These are phyloP conservation scores for Darksidea phi DNA, from an alignment of 495 filamentous ascomycete species.

Conservation along the genomic window DNA sequence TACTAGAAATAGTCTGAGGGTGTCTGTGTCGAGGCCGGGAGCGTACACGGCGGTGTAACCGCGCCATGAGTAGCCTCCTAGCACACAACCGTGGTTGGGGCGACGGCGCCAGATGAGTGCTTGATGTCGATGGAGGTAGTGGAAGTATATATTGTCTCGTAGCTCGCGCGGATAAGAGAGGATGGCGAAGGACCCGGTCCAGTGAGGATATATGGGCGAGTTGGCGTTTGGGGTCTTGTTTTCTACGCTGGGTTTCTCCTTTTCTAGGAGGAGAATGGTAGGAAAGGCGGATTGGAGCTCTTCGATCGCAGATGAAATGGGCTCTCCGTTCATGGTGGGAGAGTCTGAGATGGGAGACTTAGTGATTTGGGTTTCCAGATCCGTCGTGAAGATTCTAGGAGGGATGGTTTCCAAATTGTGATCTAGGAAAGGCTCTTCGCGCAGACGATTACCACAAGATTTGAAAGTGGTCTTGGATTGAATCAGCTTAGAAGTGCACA, in stretches of 20 bases:
- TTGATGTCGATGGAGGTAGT: constrained; percentile 2
- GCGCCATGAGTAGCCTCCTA: neutral
- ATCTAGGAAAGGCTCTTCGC: neutral
- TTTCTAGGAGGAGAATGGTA: neutral
- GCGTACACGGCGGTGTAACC: neutral
- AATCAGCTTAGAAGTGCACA: neutral
- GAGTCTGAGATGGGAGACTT: neutral
- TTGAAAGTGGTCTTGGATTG: neutral
- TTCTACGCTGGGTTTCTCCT: no score
- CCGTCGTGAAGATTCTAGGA: no score
- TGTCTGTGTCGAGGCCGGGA: neutral
- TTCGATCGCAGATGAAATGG: neutral
- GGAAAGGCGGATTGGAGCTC: constrained; percentile 1
- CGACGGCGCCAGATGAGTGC: constrained; percentile 1
- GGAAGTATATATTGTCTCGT: constrained; percentile 17
- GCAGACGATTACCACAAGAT: no score
- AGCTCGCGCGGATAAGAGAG: constrained; percentile 19
- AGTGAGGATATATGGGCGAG: neutral
- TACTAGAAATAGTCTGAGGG: constrained; percentile 5
- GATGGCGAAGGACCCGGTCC: constrained; percentile 19
- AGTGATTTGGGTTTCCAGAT: neutral
- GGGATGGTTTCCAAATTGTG: no score
- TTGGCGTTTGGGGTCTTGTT: no score
- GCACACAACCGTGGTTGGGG: neutral
- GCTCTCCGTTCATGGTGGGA: neutral